Conservation (phyloP, 352 stramenopile species). For the Globisporangium nagaii region DNA sequence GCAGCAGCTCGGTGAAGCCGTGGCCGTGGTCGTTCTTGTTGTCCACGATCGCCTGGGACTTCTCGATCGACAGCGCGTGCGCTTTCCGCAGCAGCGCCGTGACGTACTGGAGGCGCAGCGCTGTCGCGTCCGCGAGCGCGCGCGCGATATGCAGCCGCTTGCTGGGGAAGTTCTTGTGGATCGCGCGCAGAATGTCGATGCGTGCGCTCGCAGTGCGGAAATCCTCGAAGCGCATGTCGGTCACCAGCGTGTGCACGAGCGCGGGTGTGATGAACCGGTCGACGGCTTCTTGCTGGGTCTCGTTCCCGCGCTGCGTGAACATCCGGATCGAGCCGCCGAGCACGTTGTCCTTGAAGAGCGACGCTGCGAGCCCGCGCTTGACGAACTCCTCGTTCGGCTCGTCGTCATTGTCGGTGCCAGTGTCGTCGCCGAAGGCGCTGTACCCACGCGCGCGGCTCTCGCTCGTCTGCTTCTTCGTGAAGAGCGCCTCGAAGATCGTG, state of each 20-base stretch:
- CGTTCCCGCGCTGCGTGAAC: constrained; percentile 19
- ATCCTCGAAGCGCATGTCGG: constrained; percentile 79
- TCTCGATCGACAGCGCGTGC: constrained; percentile 55
- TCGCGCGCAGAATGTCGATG: constrained; percentile 79
- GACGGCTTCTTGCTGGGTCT: constrained; percentile 38
- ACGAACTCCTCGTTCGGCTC: constrained; percentile 83
- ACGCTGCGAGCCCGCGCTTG: constrained; percentile 67
- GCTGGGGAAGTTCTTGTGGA: constrained; percentile 71
- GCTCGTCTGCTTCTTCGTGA: constrained; percentile 26
- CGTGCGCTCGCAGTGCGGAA: constrained; percentile 78
- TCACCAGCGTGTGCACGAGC: constrained; percentile 79
- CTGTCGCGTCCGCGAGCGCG: constrained; percentile 66
- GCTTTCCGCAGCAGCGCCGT: constrained; percentile 35
- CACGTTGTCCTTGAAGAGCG: constrained; percentile 71
- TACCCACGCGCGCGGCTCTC: constrained; percentile 24
- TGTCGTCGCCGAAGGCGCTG: constrained; percentile 69
- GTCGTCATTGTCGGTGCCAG: constrained; percentile 66
- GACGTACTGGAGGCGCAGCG: constrained; percentile 65
- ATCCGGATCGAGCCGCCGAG: constrained; percentile 14
- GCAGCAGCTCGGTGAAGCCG: constrained; percentile 74
- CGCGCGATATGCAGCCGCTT: constrained; percentile 67
- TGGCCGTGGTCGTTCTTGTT: constrained; percentile 73
- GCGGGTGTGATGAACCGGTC: constrained; percentile 70
- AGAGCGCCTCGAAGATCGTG: constrained; percentile 74
- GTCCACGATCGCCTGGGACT: constrained; percentile 42